A percentile compares a stretch with the other conserved stretches of the same genome.
phyloP scores from a whole-genome alignment of 768 basidiomycete species.

The Pulveroboletus sp. region DNA sequence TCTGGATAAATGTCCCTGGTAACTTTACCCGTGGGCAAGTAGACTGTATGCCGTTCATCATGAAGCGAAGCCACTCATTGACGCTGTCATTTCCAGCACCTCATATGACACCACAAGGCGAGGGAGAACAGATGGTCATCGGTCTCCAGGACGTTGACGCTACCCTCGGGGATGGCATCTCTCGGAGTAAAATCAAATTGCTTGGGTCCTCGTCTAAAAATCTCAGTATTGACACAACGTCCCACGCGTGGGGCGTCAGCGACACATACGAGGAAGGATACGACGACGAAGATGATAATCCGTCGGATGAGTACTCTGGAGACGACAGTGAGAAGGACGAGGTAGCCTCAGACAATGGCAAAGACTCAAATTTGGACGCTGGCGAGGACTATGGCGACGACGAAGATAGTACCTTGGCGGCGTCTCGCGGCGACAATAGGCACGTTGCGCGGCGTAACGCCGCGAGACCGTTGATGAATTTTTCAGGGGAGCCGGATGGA shows the following conservation, averaged over 20 bases:
- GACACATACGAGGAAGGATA: constrained; percentile 34
- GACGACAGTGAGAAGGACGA: background rate
- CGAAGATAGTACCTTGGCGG: background rate
- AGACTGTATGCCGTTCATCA: constrained; percentile 43
- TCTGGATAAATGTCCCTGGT: constrained; percentile 96
- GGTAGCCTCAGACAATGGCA: background rate
- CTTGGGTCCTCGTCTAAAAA: constrained; percentile 77
- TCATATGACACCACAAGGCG: constrained; percentile 72
- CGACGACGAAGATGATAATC: constrained; percentile 14
- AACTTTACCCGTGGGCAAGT: constrained; percentile 79
- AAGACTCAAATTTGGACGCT: background rate
- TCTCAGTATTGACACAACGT: constrained; percentile 42
- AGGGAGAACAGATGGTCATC: constrained; percentile 98
- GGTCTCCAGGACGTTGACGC: constrained; percentile 81
- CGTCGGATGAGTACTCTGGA: constrained; percentile 14
- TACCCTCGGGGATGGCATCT: constrained; percentile 82
- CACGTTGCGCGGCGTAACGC: constrained; percentile 45
- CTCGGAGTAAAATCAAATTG: constrained; percentile 75
- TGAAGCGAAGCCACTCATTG: background rate
- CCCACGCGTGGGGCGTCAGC: constrained; percentile 28
- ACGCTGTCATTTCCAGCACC: constrained; percentile 41
- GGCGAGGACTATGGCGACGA: constrained; percentile 1
- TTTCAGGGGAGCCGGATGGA: constrained; percentile 33
- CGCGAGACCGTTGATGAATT: constrained; percentile 34
- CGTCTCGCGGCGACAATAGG: constrained; percentile 37